Conservation (phyloP, 208 protist species). For the Trypanosoma caninum region DNA sequence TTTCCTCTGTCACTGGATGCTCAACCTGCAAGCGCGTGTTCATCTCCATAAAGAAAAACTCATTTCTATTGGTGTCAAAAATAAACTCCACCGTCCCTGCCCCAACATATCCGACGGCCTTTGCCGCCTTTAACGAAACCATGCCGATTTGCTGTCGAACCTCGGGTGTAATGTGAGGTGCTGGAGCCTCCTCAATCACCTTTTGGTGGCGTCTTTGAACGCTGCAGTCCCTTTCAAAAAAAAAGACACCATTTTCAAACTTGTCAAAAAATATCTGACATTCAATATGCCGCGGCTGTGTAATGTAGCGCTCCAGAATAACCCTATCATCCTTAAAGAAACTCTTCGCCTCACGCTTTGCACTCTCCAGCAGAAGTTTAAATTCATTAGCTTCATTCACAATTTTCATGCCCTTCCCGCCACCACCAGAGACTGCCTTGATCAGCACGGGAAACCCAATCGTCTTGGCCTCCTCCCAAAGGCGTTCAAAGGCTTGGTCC, state of each 20-base stretch:
- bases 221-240: slow-evolving; percentile 96
- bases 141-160: slow-evolving; percentile 75
- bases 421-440: slow-evolving; percentile 92
- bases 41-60: slow-evolving; percentile 99
- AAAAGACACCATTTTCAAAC: slow-evolving; percentile 88
- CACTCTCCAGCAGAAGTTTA: slow-evolving; percentile 42
- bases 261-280: slow-evolving; percentile 94
- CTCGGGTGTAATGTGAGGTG: slow-evolving; percentile 48
- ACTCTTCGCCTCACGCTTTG: slow-evolving; percentile 83
- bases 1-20: slow-evolving; percentile 96
- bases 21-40: slow-evolving; percentile 98
- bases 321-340: slow-evolving; percentile 94
- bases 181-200: slow-evolving; percentile 91
- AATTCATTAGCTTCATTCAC: slow-evolving; percentile 55
- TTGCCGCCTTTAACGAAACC: slow-evolving; percentile 69
- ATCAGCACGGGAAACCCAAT: slow-evolving; percentile 92
- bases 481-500: slow-evolving; percentile 27
- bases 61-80: slow-evolving; percentile 71
- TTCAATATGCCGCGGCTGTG: slow-evolving; percentile 90
- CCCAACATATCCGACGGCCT: slow-evolving; percentile 90
- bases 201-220: slow-evolving; percentile 97
- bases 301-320: slow-evolving; percentile 93
- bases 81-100: slow-evolving; percentile 99
- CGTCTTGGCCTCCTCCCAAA: slow-evolving; percentile 17
- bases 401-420: slow-evolving; percentile 87